Percentiles rank a stretch among this genome's conserved stretches.
Conservation (phyloP, 345 rosid genomes). For the Nephelium lappaceum region DNA sequence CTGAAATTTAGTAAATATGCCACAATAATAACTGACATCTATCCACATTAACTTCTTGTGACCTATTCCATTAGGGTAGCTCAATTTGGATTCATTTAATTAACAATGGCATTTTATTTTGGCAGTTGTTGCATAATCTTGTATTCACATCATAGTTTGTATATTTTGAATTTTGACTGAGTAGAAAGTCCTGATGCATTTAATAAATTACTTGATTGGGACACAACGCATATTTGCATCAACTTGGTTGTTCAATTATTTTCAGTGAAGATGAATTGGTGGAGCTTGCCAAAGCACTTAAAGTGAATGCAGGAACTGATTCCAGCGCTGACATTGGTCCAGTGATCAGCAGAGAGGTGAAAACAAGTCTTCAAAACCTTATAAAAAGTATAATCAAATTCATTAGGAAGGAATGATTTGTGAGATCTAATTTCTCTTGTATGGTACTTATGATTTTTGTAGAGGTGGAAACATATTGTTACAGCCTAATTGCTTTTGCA, state of each 20-base stretch:
- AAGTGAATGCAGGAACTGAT: constrained; percentile 44
- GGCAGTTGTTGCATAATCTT: not conserved
- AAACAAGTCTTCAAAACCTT: constrained; percentile 4
- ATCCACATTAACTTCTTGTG: no score
- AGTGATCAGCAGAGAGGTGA: constrained; percentile 44
- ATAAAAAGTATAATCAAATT: constrained; percentile 14
- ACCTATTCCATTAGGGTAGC: no score
- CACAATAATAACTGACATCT: no score
- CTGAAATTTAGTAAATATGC: no score
- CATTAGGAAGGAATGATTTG: not conserved
- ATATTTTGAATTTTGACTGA: not conserved
- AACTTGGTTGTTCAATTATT: constrained; percentile 8
- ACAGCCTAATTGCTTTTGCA: constrained; percentile 14
- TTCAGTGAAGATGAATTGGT: constrained; percentile 41
- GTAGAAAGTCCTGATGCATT: constrained; percentile 6
- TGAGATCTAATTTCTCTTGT: constrained; percentile 6
- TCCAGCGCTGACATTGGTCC: constrained; percentile 43
- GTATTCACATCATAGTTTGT: not conserved
- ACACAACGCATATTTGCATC: not conserved
- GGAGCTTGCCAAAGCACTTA: constrained; percentile 40
- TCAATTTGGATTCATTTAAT: no score
- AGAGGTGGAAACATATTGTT: constrained; percentile 18
- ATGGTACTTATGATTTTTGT: not conserved
- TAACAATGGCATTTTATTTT: not conserved
- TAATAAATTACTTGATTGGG: constrained; percentile 9